phyloP scores from a whole-genome alignment of 2,329 filamentous ascomycete species.

The Graphilbum ipis-grandicollis region DNA sequence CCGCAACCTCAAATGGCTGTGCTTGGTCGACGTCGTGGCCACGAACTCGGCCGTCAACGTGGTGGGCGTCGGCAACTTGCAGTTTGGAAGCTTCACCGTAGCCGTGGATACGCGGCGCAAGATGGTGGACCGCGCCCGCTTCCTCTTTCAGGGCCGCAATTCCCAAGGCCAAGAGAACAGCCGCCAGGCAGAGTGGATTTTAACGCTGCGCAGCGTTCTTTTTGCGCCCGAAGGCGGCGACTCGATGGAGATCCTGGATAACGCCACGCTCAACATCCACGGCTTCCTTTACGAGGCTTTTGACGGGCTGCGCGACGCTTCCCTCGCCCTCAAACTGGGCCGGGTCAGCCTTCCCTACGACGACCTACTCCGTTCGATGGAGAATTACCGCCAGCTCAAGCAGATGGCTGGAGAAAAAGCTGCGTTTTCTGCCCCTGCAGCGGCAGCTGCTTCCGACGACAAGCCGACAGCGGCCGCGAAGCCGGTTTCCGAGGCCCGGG shows the following conservation, averaged over 20 bases:
- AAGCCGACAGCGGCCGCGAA: too few species aligned
- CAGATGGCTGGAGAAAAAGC: slow-evolving; percentile 21
- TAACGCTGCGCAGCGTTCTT: slow-evolving; percentile 68
- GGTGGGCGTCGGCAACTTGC: slow-evolving; percentile 65
- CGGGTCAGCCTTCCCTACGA: slow-evolving; percentile 83
- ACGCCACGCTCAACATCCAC: slow-evolving; percentile 76
- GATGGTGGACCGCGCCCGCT: slow-evolving; percentile 75
- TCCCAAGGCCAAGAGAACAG: slow-evolving; percentile 32
- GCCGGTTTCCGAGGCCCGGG: too few species aligned
- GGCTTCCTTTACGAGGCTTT: slow-evolving; percentile 73
- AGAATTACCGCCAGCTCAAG: slow-evolving; percentile 13
- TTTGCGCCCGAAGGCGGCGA: slow-evolving; percentile 77
- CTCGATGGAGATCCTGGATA: slow-evolving; percentile 75
- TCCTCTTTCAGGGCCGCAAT: slow-evolving; percentile 65
- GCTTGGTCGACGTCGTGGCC: slow-evolving; percentile 76
- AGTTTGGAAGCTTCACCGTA: slow-evolving; percentile 69
- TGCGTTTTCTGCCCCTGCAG: neutral
- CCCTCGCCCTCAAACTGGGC: slow-evolving; percentile 79
- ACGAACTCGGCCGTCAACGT: slow-evolving; percentile 63
- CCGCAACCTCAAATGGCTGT: slow-evolving; percentile 71
- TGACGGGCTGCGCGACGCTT: slow-evolving; percentile 77
- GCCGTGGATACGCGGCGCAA: slow-evolving; percentile 83
- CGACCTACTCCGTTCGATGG: slow-evolving; percentile 51
- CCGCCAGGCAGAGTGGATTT: slow-evolving; percentile 83
- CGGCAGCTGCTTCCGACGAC: neutral